These are phyloP conservation scores for Dendrothele bispora DNA, from an alignment of 768 basidiomycete genomes.

Conservation along the genomic window DNA sequence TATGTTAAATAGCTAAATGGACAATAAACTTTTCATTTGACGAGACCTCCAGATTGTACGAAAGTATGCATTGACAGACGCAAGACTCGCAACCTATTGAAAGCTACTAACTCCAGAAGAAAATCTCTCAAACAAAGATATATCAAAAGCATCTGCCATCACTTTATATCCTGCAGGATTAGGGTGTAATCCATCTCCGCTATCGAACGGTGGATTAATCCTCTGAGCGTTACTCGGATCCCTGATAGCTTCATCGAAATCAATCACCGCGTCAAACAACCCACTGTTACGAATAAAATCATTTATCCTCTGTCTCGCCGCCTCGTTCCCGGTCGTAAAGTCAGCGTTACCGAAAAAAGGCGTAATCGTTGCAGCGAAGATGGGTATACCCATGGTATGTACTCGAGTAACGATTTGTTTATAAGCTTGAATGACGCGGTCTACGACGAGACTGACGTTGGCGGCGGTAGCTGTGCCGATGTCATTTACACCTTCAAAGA, in stretches of 20 bases:
- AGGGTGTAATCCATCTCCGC: conserved; percentile 49
- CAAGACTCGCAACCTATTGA: no score
- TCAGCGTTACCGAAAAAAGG: conserved; percentile 38
- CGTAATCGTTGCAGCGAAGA: conserved; percentile 53
- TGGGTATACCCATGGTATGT: conserved; percentile 40
- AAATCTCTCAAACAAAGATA: conserved; percentile 36
- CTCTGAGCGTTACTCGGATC: conserved; percentile 38
- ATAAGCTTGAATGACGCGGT: conserved; percentile 42
- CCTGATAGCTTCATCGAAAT: conserved; percentile 42
- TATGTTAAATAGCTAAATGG: no score
- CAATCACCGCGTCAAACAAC: conserved; percentile 45
- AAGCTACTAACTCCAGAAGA: conserved; percentile 18
- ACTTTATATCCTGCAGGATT: conserved; percentile 45
- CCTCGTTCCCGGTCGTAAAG: conserved; percentile 35
- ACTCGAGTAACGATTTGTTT: conserved; percentile 44
- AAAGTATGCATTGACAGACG: no score
- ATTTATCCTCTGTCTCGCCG: conserved; percentile 42
- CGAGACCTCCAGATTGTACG: no score
- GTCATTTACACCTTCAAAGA: conserved; percentile 58
- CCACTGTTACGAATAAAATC: conserved; percentile 40
- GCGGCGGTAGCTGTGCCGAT: conserved; percentile 40
- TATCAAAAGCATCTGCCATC: conserved; percentile 40
- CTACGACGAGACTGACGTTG: conserved; percentile 35
- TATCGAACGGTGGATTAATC: conserved; percentile 36
- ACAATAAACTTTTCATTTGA: no score